Evolutionary conservation across 148 eudicot species (phyloP).

Genomic region (Beta vulgaris): DNA sequence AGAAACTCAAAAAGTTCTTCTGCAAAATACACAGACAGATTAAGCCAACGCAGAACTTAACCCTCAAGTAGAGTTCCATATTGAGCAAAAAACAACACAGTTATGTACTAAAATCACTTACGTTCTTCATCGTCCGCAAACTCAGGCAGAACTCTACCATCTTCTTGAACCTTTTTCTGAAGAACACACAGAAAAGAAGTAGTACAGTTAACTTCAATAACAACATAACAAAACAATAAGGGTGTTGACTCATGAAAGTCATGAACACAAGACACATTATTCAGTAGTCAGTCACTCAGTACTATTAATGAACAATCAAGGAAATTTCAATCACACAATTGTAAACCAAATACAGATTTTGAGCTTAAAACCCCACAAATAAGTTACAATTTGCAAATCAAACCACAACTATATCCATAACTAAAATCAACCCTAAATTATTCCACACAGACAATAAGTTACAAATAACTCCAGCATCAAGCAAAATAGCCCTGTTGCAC

Average conservation of each 20-base stretch:
- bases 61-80: neutral
- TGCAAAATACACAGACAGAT: constrained; percentile 39
- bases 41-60: constrained; percentile 1
- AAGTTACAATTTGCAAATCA: neutral
- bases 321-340: neutral
- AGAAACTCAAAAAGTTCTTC: constrained; percentile 68
- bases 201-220: neutral
- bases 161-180: constrained; percentile 77
- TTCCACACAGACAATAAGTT: neutral
- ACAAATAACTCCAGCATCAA: no score
- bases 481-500: neutral
- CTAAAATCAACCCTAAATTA: neutral
- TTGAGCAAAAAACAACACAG: neutral
- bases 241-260: neutral
- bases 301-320: neutral
- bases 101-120: constrained; percentile 29
- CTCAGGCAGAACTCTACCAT: constrained; percentile 75
- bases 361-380: neutral
- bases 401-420: neutral
- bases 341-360: neutral
- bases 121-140: constrained; percentile 85
- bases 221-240: neutral
- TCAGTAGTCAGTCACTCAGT: no score
- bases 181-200: constrained; percentile 12
- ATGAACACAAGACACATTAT: neutral